A percentile compares a stretch with the other conserved stretches of the same genome.
phyloP scores from a whole-genome alignment of 139 green algal species.

The Chlamydomonas schloesseri region DNA sequence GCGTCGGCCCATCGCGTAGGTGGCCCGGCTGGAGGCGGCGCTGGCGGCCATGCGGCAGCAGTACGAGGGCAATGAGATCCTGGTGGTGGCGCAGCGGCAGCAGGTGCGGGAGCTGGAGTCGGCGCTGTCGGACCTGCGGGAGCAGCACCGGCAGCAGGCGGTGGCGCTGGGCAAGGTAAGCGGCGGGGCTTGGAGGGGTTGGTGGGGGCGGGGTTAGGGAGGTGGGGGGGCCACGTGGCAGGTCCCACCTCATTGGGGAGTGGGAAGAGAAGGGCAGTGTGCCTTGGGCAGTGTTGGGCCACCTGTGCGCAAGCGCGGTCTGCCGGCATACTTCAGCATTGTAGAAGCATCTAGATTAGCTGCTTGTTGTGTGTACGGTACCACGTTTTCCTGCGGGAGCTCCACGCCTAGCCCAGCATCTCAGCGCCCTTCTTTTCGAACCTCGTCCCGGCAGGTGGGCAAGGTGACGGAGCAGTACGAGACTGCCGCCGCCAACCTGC shows the following conservation, averaged over 20 bases:
- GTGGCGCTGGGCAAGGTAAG: slow-evolving; percentile 40
- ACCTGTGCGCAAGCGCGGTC: no score
- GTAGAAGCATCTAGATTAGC: no score
- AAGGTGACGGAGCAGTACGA: slow-evolving; percentile 42
- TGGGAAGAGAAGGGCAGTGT: no score
- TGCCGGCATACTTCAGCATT: no score
- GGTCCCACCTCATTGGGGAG: no score
- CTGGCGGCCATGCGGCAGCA: slow-evolving; percentile 39
- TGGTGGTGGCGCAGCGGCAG: slow-evolving; percentile 42
- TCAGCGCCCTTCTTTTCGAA: no score
- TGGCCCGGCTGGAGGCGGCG: slow-evolving; percentile 1
- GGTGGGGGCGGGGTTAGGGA: background rate
- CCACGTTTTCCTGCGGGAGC: no score
- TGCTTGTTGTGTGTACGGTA: no score
- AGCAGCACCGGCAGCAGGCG: slow-evolving; percentile 33
- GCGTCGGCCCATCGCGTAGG: background rate
- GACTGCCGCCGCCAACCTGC: slow-evolving; percentile 11
- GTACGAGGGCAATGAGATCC: slow-evolving; percentile 48
- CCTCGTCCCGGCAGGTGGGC: slow-evolving; percentile 36
- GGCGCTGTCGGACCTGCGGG: slow-evolving; percentile 19
- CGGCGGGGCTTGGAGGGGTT: background rate
- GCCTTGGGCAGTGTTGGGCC: no score
- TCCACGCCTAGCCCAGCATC: no score
- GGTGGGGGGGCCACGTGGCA: no score
- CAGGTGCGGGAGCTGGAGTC: slow-evolving; percentile 39